Evolutionary conservation across 1,139 yeast species (phyloP), one percentile per base, ranked within the genome.

Genomic region (Entelexis paramagnoliae): DNA sequence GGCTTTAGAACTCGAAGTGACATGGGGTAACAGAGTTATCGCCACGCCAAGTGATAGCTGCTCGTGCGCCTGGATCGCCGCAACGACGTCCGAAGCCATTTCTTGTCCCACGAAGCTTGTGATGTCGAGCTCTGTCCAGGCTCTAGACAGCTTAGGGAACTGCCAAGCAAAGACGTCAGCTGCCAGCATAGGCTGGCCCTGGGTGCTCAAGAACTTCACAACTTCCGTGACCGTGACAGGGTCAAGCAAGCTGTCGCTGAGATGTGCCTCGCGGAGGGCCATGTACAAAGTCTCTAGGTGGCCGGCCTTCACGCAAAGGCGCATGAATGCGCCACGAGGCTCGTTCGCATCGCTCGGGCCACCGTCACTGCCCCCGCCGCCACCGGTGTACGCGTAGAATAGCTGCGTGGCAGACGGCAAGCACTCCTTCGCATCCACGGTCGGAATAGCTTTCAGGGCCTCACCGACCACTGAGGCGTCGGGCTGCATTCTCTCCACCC

Each of bases 231-330:
- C 46, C 1, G 71, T 66, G 4, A 64, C 55, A 13, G 64, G 64
- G 45, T 66, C 69, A 68, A 69, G 66, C 4, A 60, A 53, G 10
- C 65, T 66, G 11, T 58, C 59, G 33, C 65, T 57, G 8, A 65
- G 47, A 17, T 61, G 63, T 7, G 68, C 55, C 53, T 68, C 72
- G 24, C 62, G 59, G 39, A 68, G 55, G 8, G 60, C 65, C 54
- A 65, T 63, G 50, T 60, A 55, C 17, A 68, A 50, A 22, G 59
- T 54, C 6, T 58, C 60, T 6, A 55, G 29, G 33, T 63, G 58
- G 28, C 58, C 59, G 5, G 61, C 54, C 3, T 52, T 49, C 4
- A 51, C 50, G 28, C 58, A 45, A 59, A 61, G 16, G 56, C 56
- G 17, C 51, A 58, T 6, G 61, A 55, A 51, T 59, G 60, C 41